Percentiles rank a stretch among this genome's conserved stretches.
These are phyloP conservation scores for Phaeosphaeria sp. DNA, from an alignment of 2,329 filamentous ascomycete species.

Conservation along the genomic window DNA sequence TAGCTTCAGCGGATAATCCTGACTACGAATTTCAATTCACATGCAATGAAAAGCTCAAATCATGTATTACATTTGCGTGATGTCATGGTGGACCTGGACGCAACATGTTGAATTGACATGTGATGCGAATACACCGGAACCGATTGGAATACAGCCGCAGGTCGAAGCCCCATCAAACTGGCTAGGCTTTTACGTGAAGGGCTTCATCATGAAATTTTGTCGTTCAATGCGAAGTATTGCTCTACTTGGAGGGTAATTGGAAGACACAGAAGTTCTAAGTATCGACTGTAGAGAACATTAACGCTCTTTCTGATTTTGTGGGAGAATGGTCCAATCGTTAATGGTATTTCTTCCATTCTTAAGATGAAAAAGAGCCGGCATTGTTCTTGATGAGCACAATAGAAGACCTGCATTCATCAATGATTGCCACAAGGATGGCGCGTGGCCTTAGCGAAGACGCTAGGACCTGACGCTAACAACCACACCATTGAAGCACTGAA, in stretches of 20 bases:
- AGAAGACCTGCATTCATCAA: not conserved
- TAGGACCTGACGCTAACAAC: constrained; percentile 13
- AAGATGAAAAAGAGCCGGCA: not conserved
- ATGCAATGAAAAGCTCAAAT: not conserved
- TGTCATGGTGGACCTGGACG: not conserved
- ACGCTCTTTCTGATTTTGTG: not conserved
- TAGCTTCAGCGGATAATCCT: no score
- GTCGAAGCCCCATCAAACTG: no score
- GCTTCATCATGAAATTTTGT: no score
- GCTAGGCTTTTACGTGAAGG: no score
- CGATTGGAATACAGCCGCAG: not conserved
- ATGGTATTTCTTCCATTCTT: not conserved
- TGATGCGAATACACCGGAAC: not conserved
- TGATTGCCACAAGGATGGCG: constrained; percentile 2
- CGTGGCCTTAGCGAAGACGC: constrained; percentile 9
- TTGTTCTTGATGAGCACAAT: not conserved
- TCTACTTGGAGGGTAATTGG: no score
- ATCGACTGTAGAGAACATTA: not conserved
- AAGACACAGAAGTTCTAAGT: no score
- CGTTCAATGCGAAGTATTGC: no score
- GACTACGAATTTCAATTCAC: not conserved
- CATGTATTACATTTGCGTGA: not conserved
- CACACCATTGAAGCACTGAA: constrained; percentile 5
- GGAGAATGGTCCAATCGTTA: no score
- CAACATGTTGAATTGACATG: not conserved